A percentile compares a stretch with the other conserved stretches of the same genome.
Conservation (phyloP, 805 yeast species). For the Yarrowia phangngaensis region DNA sequence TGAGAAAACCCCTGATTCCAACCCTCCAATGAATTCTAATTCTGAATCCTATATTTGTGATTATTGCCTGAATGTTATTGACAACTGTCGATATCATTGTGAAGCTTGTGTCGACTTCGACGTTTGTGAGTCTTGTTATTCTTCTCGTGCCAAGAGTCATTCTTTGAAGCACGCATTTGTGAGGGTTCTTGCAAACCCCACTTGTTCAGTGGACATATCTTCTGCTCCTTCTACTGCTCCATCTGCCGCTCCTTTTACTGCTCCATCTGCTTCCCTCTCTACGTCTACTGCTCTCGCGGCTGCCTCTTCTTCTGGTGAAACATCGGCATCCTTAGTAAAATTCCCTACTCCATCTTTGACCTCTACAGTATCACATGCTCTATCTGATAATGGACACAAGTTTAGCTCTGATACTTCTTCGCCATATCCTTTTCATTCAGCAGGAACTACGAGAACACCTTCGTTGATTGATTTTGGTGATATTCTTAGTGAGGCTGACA, state of each 20-base stretch:
- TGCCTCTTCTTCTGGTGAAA: too few species aligned
- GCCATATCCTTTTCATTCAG: too few species aligned
- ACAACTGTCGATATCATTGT: conserved; percentile 49
- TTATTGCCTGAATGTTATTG: conserved; percentile 30
- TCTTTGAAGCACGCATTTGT: conserved; percentile 10
- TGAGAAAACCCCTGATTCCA: conserved; percentile 1
- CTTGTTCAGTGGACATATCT: not conserved
- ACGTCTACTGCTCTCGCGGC: too few species aligned
- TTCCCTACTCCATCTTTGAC: too few species aligned
- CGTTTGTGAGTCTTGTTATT: conserved; percentile 41
- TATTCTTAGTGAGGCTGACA: conserved; percentile 5
- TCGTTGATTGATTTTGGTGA: too few species aligned
- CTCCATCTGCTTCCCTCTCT: too few species aligned
- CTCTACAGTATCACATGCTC: too few species aligned
- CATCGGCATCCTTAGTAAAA: too few species aligned
- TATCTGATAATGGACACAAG: too few species aligned
- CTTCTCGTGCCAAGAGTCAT: conserved; percentile 20
- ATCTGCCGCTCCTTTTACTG: too few species aligned
- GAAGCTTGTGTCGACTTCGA: conserved; percentile 49
- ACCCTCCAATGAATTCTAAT: conserved; percentile 1
- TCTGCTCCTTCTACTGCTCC: not conserved
- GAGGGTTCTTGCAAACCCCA: not conserved
- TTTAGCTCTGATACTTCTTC: too few species aligned
- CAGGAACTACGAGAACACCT: too few species aligned
- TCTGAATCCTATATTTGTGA: conserved; percentile 1